These are phyloP conservation scores for Cavenderia fasciculata DNA, from an alignment of 78 protist genomes.

Conservation along the genomic window DNA sequence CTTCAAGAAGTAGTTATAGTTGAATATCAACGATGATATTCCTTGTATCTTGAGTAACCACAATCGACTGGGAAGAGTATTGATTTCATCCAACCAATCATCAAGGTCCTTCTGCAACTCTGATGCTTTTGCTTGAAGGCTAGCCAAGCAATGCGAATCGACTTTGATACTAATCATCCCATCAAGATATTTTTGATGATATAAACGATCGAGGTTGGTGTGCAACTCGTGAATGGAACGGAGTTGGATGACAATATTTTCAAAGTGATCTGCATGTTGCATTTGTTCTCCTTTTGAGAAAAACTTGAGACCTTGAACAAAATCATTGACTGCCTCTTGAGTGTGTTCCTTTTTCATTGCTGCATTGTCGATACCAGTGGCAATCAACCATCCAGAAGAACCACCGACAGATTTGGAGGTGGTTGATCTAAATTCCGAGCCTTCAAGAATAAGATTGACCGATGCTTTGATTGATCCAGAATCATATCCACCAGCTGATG, in stretches of 20 bases:
- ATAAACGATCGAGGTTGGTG: neutral
- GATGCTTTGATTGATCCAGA: conserved; percentile 1
- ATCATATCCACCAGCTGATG: conserved; percentile 21
- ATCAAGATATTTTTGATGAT: neutral
- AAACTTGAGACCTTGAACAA: conserved; percentile 13
- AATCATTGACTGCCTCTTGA: neutral
- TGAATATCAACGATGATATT: conserved; percentile 13
- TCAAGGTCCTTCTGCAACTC: neutral
- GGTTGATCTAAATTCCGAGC: neutral
- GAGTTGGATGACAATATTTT: neutral
- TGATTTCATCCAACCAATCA: neutral
- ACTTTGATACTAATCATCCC: neutral
- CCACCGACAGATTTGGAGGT: neutral
- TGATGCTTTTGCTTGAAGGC: neutral
- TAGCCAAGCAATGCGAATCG: neutral
- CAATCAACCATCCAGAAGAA: neutral
- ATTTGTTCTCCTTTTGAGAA: neutral
- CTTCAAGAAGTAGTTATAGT: too few species aligned
- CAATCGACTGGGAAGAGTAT: neutral
- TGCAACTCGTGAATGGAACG: neutral
- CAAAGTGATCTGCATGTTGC: neutral
- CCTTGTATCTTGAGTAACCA: conserved; percentile 34
- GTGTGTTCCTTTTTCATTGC: too few species aligned
- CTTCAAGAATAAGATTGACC: neutral
- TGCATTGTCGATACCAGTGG: neutral